Percentiles rank a stretch among this genome's conserved stretches.
These are phyloP conservation scores for Amphicarpaea edgeworthii DNA, from an alignment of 306 rosid genomes.

Conservation along the genomic window DNA sequence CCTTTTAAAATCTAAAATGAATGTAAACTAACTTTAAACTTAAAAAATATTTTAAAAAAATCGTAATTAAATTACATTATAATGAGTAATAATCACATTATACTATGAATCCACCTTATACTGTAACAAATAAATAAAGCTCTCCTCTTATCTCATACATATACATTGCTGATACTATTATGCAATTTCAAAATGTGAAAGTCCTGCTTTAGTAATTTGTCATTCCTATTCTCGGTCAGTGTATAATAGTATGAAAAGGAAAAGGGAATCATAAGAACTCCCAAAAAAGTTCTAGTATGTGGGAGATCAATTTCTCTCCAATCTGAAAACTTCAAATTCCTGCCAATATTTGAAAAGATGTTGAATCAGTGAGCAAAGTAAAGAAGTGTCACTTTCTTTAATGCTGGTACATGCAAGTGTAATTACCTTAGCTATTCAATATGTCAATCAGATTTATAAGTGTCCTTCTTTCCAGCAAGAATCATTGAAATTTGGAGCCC, in stretches of 20 bases:
- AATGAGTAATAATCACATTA: slow-evolving; percentile 15
- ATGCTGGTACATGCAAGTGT: slow-evolving; percentile 19
- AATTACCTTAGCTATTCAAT: slow-evolving; percentile 37
- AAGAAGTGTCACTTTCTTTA: slow-evolving; percentile 1
- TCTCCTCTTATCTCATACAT: slow-evolving; percentile 38
- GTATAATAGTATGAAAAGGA: slow-evolving; percentile 10
- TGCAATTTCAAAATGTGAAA: slow-evolving; percentile 23
- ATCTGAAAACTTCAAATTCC: slow-evolving; percentile 43
- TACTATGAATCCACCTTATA: slow-evolving; percentile 21
- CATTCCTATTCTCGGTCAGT: slow-evolving; percentile 38
- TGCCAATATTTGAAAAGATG: slow-evolving; percentile 17
- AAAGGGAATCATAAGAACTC: slow-evolving; percentile 35
- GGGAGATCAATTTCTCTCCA: slow-evolving; percentile 26
- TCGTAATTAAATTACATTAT: slow-evolving; percentile 25
- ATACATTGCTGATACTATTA: slow-evolving; percentile 39
- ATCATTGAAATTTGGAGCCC: slow-evolving; percentile 96
- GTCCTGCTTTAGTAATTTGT: slow-evolving; percentile 11
- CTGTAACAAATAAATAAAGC: slow-evolving; percentile 22
- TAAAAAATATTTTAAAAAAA: background rate
- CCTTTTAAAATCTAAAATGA: background rate
- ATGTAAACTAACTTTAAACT: background rate
- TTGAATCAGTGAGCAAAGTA: slow-evolving; percentile 23
- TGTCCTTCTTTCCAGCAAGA: slow-evolving; percentile 79
- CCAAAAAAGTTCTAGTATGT: slow-evolving; percentile 33
- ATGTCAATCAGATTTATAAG: slow-evolving; percentile 48